Base-by-base conservation (phyloP, 1,139 yeast species). In the Groenewaldozyma auringiensis region DNA sequence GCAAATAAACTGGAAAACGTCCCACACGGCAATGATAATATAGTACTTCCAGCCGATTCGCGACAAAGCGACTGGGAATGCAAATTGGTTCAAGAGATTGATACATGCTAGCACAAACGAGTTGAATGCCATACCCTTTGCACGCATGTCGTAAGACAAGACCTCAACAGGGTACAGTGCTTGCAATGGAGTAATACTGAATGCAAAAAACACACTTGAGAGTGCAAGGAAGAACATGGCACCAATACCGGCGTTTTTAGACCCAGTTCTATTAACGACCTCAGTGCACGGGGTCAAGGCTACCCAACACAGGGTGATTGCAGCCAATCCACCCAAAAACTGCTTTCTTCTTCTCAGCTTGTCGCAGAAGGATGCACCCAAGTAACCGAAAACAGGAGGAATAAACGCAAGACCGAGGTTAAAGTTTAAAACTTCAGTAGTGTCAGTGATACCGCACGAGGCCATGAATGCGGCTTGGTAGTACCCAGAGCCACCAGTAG, bases 21-120 rank as follows among this genome's bases (percentile, higher is more conserved):
- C 34, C 37, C 37, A 45, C 16, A 56, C 43, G n/a, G 50, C 46
- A 52, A 58, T 76, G 6, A 78, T 78, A 51, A 77, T 74, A 57
- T 78, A 78, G 61, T 74, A 75, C 56, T 74, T 75, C 79, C 80
- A 78, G 35, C 69, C 70, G 53, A 78, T 75, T 34, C 75, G 73
- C 49, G 70, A 74, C 74, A 78, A 70, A 32, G 81, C 82, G 52
- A 77, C 68, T 3, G 81, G 76, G 53, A 74, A 74, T 37, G 75
- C 78, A 57, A 72, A 77, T 44, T 77, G 69, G 47, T 69, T 72
- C 59, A 65, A 59, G 21, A 71, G 53, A 22, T 25, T 25, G 29
- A 25, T 11, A 8, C 9, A 6, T 6, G 29, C 29, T 25, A 25
- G 11, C 11, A 25, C 11, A 25, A 25, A 25, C 11, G 66, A 64